A percentile compares a stretch with the other conserved stretches of the same genome.
These are phyloP conservation scores for Penicillium carneum DNA, from an alignment of 2,329 filamentous ascomycete species.

Conservation along the genomic window DNA sequence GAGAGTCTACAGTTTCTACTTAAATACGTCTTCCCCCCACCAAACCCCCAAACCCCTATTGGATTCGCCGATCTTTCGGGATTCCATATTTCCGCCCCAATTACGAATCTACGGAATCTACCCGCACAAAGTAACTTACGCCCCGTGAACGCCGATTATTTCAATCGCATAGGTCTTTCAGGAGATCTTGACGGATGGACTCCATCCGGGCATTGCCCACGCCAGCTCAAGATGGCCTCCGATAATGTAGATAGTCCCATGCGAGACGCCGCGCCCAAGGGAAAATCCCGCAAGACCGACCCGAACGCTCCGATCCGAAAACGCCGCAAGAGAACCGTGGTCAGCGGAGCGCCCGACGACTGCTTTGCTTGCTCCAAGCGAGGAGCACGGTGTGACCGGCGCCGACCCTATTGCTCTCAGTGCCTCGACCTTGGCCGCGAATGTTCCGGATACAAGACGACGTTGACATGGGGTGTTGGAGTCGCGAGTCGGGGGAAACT, in stretches of 20 bases:
- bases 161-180: background rate
- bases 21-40: background rate
- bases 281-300: slow-evolving; percentile 39
- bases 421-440: slow-evolving; percentile 91
- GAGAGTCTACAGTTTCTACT: background rate
- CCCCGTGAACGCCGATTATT: background rate
- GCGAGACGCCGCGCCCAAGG: slow-evolving; percentile 35
- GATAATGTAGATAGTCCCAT: slow-evolving; percentile 23
- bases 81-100: slow-evolving; percentile 7
- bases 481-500: slow-evolving; percentile 95
- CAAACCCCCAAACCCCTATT: background rate
- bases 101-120: background rate
- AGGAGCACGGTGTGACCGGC: slow-evolving; percentile 84
- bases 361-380: slow-evolving; percentile 92
- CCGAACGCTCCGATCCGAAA: slow-evolving; percentile 58
- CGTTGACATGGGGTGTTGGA: slow-evolving; percentile 93
- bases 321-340: slow-evolving; percentile 84
- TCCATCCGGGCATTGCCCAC: slow-evolving; percentile 21
- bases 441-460: slow-evolving; percentile 95
- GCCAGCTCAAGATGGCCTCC: slow-evolving; percentile 27
- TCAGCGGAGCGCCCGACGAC: slow-evolving; percentile 88
- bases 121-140: background rate
- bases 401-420: slow-evolving; percentile 91
- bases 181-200: slow-evolving; percentile 24
- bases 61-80: background rate